A percentile compares a stretch with the other conserved stretches of the same genome.
phyloP scores from a whole-genome alignment of 148 eudicot species.

The Camellia sinensis region DNA sequence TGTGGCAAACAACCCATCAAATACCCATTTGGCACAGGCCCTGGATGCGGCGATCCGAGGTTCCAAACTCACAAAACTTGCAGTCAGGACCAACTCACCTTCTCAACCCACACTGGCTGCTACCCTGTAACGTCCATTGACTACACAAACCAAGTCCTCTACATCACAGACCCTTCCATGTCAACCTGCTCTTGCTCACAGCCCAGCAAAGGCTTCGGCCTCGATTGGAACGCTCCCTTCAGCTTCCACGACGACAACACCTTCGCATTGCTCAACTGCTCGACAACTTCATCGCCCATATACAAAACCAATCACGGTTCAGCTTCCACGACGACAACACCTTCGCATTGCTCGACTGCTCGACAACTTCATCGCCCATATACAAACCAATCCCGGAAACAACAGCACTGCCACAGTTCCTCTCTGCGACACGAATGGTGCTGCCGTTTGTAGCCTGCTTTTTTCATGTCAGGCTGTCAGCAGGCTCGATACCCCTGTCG shows the following conservation, averaged over 20 bases:
- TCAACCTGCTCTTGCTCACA: slow-evolving; percentile 71
- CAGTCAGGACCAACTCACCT: slow-evolving; percentile 49
- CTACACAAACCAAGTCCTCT: slow-evolving; percentile 50
- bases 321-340: slow-evolving; percentile 53
- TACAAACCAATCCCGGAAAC: slow-evolving; percentile 35
- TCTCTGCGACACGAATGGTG: slow-evolving; percentile 57
- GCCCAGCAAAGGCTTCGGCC: slow-evolving; percentile 77
- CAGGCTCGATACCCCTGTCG: slow-evolving; percentile 50
- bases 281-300: slow-evolving; percentile 48
- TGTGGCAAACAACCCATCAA: slow-evolving; percentile 66
- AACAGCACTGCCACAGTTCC: slow-evolving; percentile 31
- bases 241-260: slow-evolving; percentile 53
- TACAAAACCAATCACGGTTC: slow-evolving; percentile 44
- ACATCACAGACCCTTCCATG: slow-evolving; percentile 75
- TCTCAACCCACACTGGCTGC: slow-evolving; percentile 66
- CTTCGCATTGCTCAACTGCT: slow-evolving; percentile 76
- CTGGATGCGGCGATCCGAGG: slow-evolving; percentile 81
- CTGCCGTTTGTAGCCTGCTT: slow-evolving; percentile 54
- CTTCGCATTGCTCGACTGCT: slow-evolving; percentile 76
- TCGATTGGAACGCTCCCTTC: slow-evolving; percentile 87
- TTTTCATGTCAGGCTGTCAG: slow-evolving; percentile 75
- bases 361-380: slow-evolving; percentile 48
- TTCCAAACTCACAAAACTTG: slow-evolving; percentile 59
- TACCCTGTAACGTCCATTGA: slow-evolving; percentile 73
- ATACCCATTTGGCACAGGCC: slow-evolving; percentile 78